Conservation (phyloP, 495 filamentous ascomycete genomes). For the Penicillium alfredii region DNA sequence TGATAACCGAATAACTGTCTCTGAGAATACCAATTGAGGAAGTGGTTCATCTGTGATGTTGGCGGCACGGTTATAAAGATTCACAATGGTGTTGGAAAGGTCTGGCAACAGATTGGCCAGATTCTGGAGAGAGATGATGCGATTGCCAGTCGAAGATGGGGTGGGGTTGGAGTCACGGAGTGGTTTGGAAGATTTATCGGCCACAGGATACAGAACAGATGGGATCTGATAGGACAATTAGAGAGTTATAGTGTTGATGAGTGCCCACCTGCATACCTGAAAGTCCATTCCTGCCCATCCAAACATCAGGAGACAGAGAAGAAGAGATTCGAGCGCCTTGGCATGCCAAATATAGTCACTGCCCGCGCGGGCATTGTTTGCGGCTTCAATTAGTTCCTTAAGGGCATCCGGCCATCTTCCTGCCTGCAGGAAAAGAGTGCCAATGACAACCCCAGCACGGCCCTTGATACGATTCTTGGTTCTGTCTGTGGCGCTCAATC, state of each 20-base stretch:
- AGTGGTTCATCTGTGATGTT: slow-evolving; percentile 74
- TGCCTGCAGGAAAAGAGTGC: slow-evolving; percentile 78
- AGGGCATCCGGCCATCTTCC: slow-evolving; percentile 87
- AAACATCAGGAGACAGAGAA: slow-evolving; percentile 75
- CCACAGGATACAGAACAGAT: slow-evolving; percentile 52
- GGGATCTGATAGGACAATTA: slow-evolving; percentile 46
- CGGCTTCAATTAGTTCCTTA: slow-evolving; percentile 76
- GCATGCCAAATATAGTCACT: slow-evolving; percentile 96
- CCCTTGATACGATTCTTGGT: slow-evolving; percentile 78
- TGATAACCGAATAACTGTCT: slow-evolving; percentile 73
- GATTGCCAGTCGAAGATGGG: slow-evolving; percentile 39
- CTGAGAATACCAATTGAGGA: slow-evolving; percentile 73
- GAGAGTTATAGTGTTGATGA: background rate
- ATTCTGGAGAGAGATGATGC: slow-evolving; percentile 54
- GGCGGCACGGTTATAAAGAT: slow-evolving; percentile 69
- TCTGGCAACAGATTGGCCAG: slow-evolving; percentile 62
- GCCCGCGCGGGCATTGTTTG: slow-evolving; percentile 65
- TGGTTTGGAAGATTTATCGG: slow-evolving; percentile 49
- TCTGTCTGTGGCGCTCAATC: slow-evolving; percentile 75
- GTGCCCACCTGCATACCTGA: slow-evolving; percentile 47
- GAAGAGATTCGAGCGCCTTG: slow-evolving; percentile 83
- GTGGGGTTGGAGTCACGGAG: slow-evolving; percentile 39
- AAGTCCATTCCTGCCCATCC: slow-evolving; percentile 85
- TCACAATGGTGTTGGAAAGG: slow-evolving; percentile 74
- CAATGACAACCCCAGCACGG: slow-evolving; percentile 72